Conservation (phyloP, 192 early-diverging fungal species). For the Coemansia sp. region DNA sequence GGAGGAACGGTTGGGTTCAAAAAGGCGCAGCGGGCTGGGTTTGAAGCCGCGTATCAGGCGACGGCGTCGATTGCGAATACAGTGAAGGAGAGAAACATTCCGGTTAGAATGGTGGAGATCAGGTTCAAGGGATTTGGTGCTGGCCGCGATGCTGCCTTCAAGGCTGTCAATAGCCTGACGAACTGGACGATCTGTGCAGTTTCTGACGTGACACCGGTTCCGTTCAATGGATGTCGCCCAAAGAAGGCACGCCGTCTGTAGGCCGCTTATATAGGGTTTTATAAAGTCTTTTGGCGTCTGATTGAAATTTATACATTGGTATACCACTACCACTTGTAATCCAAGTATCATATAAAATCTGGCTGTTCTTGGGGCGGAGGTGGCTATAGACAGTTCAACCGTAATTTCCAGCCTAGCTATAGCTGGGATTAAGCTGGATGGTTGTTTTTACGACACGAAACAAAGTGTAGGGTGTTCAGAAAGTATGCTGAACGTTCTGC, state of each 20-base stretch:
- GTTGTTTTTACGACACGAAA: too few species aligned
- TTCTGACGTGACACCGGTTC: conserved; percentile 85
- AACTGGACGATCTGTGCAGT: conserved; percentile 74
- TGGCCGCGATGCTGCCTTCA: conserved; percentile 87
- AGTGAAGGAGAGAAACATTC: conserved; percentile 65
- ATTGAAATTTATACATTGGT: too few species aligned
- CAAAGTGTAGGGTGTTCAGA: too few species aligned
- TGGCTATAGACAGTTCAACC: too few species aligned
- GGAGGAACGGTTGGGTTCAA: conserved; percentile 84
- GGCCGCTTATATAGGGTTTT: background rate
- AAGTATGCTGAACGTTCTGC: too few species aligned
- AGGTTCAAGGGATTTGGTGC: conserved; percentile 87
- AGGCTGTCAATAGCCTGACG: conserved; percentile 72
- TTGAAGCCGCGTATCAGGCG: conserved; percentile 91
- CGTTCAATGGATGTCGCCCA: conserved; percentile 89
- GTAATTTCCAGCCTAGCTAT: too few species aligned
- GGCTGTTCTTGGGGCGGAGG: too few species aligned
- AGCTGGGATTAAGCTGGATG: too few species aligned
- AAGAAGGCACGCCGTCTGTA: conserved; percentile 85
- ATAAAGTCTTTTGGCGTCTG: too few species aligned
- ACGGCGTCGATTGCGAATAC: conserved; percentile 68
- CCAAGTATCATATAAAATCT: too few species aligned
- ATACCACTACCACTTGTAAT: too few species aligned
- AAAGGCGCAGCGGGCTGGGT: conserved; percentile 82
- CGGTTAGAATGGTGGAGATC: conserved; percentile 67